Conservation (phyloP, 2,329 filamentous ascomycete genomes). For the Ascochyta koolunga region DNA sequence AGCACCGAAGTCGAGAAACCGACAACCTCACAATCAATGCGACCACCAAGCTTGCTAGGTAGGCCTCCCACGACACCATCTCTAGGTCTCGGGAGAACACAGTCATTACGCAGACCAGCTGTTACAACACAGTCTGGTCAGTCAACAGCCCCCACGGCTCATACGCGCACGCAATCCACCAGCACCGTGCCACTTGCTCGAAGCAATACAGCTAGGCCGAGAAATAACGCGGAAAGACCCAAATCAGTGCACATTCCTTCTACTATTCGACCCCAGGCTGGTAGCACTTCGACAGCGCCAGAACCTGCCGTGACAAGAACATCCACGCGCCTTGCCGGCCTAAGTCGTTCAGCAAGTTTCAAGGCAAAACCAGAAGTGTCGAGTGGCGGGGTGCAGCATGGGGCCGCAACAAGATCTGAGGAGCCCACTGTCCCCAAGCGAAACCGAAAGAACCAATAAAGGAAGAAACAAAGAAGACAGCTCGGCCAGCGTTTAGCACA, state of each 20-base stretch:
- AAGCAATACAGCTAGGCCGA: slow-evolving; percentile 23
- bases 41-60: slow-evolving; percentile 23
- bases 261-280: slow-evolving; percentile 12
- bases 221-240: slow-evolving; percentile 26
- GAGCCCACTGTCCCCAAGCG: slow-evolving; percentile 18
- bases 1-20: slow-evolving; percentile 13
- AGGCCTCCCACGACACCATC: slow-evolving; percentile 27
- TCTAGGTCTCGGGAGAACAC: slow-evolving; percentile 31
- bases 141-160: slow-evolving; percentile 15
- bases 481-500: slow-evolving; percentile 45
- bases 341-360: slow-evolving; percentile 36
- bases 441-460: slow-evolving; percentile 25
- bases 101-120: slow-evolving; percentile 40
- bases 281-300: slow-evolving; percentile 16
- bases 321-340: slow-evolving; percentile 32
- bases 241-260: slow-evolving; percentile 32
- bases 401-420: slow-evolving; percentile 17
- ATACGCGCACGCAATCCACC: slow-evolving; percentile 39
- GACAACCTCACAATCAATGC: slow-evolving; percentile 21
- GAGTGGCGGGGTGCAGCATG: slow-evolving; percentile 13
- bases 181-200: slow-evolving; percentile 18
- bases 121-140: slow-evolving; percentile 24
- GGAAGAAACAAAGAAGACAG: slow-evolving; percentile 33
- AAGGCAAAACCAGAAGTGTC: slow-evolving; percentile 25
- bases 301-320: slow-evolving; percentile 15